Conservation (phyloP, 1,284 basidiomycete species). For the Flammula alnicola region DNA sequence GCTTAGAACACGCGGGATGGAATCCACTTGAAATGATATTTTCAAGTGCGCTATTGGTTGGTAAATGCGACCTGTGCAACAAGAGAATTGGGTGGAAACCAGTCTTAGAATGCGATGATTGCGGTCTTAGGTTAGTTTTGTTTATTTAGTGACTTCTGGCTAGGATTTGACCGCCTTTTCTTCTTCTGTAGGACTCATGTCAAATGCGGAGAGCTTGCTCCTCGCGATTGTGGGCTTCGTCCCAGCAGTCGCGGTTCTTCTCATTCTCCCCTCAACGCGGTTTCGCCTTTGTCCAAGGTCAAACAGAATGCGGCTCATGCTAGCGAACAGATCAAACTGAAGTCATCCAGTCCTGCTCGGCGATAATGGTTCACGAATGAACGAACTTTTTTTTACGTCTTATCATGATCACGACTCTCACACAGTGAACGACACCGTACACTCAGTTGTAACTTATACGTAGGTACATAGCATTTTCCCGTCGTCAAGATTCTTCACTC, state of each 20-base stretch:
- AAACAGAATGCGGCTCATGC: constrained; percentile 37
- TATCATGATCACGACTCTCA: constrained; percentile 1
- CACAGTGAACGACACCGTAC: not conserved
- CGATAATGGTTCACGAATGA: constrained; percentile 16
- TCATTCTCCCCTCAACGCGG: constrained; percentile 31
- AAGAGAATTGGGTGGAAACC: constrained; percentile 88
- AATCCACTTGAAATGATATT: constrained; percentile 81
- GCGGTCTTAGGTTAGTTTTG: constrained; percentile 62
- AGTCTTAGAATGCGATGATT: constrained; percentile 88
- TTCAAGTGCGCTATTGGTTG: constrained; percentile 65
- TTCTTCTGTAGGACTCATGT: too few relatives aligned
- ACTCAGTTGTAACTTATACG: not conserved
- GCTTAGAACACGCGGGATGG: constrained; percentile 47
- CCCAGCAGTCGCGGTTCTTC: constrained; percentile 38
- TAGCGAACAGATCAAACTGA: constrained; percentile 30
- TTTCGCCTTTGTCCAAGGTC: constrained; percentile 42
- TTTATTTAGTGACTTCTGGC: constrained; percentile 9
- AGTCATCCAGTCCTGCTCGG: constrained; percentile 31
- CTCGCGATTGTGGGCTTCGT: constrained; percentile 72
- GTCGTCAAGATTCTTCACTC: not conserved
- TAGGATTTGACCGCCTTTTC: too few relatives aligned
- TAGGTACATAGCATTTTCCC: too few relatives aligned
- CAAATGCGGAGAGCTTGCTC: constrained; percentile 83
- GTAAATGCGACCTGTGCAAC: constrained; percentile 81
- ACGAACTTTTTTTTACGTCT: not conserved